Evolutionary conservation across 2,329 filamentous ascomycete genomes (phyloP).

Genomic region (Alternaria alternata): DNA sequence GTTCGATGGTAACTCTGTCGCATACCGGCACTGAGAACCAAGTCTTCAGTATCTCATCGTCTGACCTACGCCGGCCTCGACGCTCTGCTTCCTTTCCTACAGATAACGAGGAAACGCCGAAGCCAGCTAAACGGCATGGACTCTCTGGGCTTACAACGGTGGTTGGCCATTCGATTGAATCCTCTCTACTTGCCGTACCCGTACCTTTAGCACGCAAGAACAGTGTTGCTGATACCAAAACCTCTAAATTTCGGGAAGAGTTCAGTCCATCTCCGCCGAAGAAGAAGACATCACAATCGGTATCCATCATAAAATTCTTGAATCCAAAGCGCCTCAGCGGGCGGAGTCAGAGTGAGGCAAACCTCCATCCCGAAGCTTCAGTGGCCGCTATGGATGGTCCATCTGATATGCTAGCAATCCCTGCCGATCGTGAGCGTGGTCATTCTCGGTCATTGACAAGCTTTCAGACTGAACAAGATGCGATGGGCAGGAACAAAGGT

Average conservation of each 20-base stretch:
- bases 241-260: slow-evolving; percentile 48
- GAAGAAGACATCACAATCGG: slow-evolving; percentile 35
- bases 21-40: slow-evolving; percentile 13
- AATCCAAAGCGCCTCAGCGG: slow-evolving; percentile 37
- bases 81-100: slow-evolving; percentile 35
- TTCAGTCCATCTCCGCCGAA: slow-evolving; percentile 43
- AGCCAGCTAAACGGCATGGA: slow-evolving; percentile 20
- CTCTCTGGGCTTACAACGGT: slow-evolving; percentile 15
- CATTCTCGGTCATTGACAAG: slow-evolving; percentile 43
- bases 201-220: slow-evolving; percentile 31
- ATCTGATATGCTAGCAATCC: slow-evolving; percentile 22
- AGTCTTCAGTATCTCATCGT: slow-evolving; percentile 16
- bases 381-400: slow-evolving; percentile 29
- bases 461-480: slow-evolving; percentile 38
- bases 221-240: slow-evolving; percentile 43
- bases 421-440: slow-evolving; percentile 30
- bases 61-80: slow-evolving; percentile 17
- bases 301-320: slow-evolving; percentile 43
- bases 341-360: slow-evolving; percentile 45
- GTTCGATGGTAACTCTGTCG: slow-evolving; percentile 32
- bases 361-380: slow-evolving; percentile 21
- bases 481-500: slow-evolving; percentile 32
- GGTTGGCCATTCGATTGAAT: not conserved
- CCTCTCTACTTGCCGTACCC: slow-evolving; percentile 12
- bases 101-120: slow-evolving; percentile 37